Base-by-base conservation (phyloP, 2,329 filamentous ascomycete species). In the Bipolaris zeicola region DNA sequence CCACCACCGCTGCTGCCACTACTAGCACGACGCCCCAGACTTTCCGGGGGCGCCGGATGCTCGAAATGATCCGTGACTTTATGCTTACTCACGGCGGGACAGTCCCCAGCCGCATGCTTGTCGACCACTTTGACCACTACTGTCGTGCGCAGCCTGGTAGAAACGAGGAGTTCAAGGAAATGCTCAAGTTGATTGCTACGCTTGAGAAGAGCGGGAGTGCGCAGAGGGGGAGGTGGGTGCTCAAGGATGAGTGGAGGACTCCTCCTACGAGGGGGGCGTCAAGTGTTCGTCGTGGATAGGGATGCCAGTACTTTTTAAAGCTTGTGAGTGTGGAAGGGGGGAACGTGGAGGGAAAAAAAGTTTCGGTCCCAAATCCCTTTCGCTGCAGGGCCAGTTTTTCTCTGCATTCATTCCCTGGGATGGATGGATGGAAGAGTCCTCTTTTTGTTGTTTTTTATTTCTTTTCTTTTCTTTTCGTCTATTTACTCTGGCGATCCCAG, bases 61-160 rank as follows among this genome's bases (percentile, higher is more conserved):
- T 82, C 13, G 75, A 74, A 31, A 71, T 80, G 66, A 96, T 97
- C 54, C 87, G 88, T 37, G 85, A 89, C 39, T 98, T 92, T 66
- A 87, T 98, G 62, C 82, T 83, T 42, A 82, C 86, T 22, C 92
- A 96, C 53, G 90, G 90, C 8, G 92, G 92, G 3, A 84, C 85
- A 33, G 91, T 90, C 5, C 87, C 91, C 5, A 93, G 90, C 39
- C 92, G 96, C 78, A 88, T 92, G 81, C 77, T 97, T 42, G 89
- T 96, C 22, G 90, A 96, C 68, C 92, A 96, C 69, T 98, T 97
- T 76, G 91, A 93, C 75, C 85, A 86, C 13, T 90, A 87, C 68
- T 96, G 92, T 71, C 85, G 83, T 20, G 90, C 86, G 41, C 77
- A 82, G 24, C 84, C 86, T 59, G 85, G 90, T 58, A 89, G 88